These are phyloP conservation scores for sorghum (Sorghum bicolor) DNA, from an alignment of 176 grass and related monocot genomes.

Conservation along the genomic window Sorghum_bicolor_NCBIv3 NC_012870.2:3748001-3748500, in stretches of 20 bases:
- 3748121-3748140: no score
- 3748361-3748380: conserved; percentile 76
- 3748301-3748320: conserved; percentile 3
- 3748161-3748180: background rate
- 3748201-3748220: conserved; percentile 47
- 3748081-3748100: no score
- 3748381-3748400: conserved; percentile 83
- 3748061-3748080: no score
- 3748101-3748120: no score
- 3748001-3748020: no score
- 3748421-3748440: conserved; percentile 47
- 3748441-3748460: no score
- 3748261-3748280: conserved; percentile 56
- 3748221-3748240: conserved; percentile 52
- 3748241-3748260: conserved; percentile 80
- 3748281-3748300: background rate
- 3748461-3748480: no score
- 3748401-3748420: conserved; percentile 78
- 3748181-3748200: conserved; percentile 2
- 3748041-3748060: no score
- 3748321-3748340: background rate
- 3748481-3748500: no score
- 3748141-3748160: no score
- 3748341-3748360: conserved; percentile 70
- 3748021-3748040: no score